A percentile compares a stretch with the other conserved stretches of the same genome.
phyloP scores from a whole-genome alignment of 1,284 basidiomycete species.

The Trichosporon sp. region DNA sequence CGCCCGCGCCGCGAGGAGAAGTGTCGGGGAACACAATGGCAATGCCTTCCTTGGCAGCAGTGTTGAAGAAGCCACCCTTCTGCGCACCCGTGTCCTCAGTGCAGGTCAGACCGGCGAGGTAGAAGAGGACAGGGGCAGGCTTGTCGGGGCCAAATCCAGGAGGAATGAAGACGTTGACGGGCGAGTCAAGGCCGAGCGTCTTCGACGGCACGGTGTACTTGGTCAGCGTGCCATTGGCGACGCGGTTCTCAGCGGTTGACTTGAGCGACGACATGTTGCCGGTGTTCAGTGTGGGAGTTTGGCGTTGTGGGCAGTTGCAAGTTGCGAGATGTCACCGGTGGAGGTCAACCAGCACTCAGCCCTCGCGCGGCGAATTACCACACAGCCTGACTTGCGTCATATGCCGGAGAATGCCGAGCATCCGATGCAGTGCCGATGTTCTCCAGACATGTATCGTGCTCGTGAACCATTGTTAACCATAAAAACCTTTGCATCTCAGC shows the following conservation, averaged over 20 bases:
- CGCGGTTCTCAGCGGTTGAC: slow-evolving; percentile 74
- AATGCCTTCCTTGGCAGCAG: slow-evolving; percentile 78
- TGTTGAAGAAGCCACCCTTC: slow-evolving; percentile 80
- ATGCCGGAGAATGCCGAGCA: slow-evolving; percentile 18
- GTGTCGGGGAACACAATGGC: slow-evolving; percentile 96
- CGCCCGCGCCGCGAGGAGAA: slow-evolving; percentile 86
- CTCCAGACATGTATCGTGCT: not conserved
- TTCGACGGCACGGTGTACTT: slow-evolving; percentile 86
- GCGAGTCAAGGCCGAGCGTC: slow-evolving; percentile 74
- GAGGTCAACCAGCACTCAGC: not conserved
- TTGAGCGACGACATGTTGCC: slow-evolving; percentile 61
- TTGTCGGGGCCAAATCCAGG: slow-evolving; percentile 60
- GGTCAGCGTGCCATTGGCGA: slow-evolving; percentile 73
- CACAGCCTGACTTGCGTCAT: not conserved
- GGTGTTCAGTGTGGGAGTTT: not conserved
- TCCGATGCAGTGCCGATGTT: slow-evolving; percentile 6
- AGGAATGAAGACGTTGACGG: slow-evolving; percentile 91
- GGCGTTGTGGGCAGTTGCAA: not conserved
- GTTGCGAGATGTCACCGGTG: not conserved
- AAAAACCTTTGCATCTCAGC: slow-evolving; percentile 3
- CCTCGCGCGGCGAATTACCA: not conserved
- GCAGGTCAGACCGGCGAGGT: slow-evolving; percentile 91
- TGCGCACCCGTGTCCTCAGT: slow-evolving; percentile 94
- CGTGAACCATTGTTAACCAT: not conserved
- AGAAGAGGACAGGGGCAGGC: slow-evolving; percentile 81